These are phyloP conservation scores for Scortechinia acanthostroma DNA, from an alignment of 2,329 filamentous ascomycete species.

Conservation along the genomic window DNA sequence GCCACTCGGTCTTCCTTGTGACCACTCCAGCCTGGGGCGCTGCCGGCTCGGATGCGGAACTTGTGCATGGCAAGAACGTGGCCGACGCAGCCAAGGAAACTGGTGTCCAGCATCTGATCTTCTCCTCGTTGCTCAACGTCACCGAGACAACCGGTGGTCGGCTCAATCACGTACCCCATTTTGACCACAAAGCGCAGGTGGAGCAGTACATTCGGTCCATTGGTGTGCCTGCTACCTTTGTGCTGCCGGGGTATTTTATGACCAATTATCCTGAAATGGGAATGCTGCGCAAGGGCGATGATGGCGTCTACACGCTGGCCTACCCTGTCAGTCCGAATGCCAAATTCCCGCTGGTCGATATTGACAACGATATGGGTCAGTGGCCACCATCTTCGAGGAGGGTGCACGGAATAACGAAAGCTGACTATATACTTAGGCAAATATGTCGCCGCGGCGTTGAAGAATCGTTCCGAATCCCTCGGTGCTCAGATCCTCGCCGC, in stretches of 20 bases:
- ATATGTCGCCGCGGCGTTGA: constrained; percentile 25
- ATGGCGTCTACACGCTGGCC: constrained; percentile 13
- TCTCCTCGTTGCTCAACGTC: constrained; percentile 18
- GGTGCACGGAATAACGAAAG: background rate
- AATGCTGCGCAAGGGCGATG: constrained; percentile 12
- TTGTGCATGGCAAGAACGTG: constrained; percentile 30
- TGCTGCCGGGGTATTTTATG: constrained; percentile 41
- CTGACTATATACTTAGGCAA: constrained; percentile 9
- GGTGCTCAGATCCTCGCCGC: constrained; percentile 33
- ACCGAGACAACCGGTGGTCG: constrained; percentile 16
- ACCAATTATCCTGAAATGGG: constrained; percentile 27
- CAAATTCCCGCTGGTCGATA: constrained; percentile 19
- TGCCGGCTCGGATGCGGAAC: constrained; percentile 20
- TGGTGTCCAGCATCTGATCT: constrained; percentile 21
- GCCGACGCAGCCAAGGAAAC: constrained; percentile 20
- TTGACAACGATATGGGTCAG: constrained; percentile 19
- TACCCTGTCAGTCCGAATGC: constrained; percentile 15
- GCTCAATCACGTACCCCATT: constrained; percentile 32
- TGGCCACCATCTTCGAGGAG: background rate
- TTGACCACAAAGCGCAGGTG: constrained; percentile 40
- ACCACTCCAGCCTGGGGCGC: constrained; percentile 12
- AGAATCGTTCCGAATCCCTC: constrained; percentile 14
- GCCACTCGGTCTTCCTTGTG: constrained; percentile 31
- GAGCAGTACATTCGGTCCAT: constrained; percentile 34
- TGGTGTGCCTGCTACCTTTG: constrained; percentile 35